These are phyloP conservation scores for Plasmodiophora brassicae DNA, from an alignment of 208 protist species.

Conservation along the genomic window DNA sequence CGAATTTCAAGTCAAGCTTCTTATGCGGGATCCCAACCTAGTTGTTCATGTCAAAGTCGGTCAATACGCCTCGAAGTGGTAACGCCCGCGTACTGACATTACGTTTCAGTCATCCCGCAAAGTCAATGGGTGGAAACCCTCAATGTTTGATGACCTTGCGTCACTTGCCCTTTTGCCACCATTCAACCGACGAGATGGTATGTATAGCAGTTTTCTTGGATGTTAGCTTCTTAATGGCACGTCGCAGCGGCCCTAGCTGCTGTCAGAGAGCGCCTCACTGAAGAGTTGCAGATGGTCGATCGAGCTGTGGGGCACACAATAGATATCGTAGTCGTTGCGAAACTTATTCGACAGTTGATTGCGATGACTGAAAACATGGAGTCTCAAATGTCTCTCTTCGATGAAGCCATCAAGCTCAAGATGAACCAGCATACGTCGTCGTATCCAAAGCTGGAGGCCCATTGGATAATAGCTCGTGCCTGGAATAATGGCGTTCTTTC, in stretches of 20 bases:
- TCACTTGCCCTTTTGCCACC: background rate
- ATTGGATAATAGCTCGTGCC: background rate
- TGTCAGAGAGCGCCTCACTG: background rate
- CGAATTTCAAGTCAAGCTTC: background rate
- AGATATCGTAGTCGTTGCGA: background rate
- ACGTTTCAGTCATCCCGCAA: background rate
- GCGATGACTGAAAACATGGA: background rate
- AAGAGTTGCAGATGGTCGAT: background rate
- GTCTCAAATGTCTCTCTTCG: background rate
- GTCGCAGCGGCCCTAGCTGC: background rate
- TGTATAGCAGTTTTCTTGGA: background rate
- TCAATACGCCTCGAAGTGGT: background rate
- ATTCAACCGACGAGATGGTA: background rate
- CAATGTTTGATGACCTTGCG: background rate
- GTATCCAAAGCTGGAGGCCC: slow-evolving; percentile 16
- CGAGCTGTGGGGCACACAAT: background rate
- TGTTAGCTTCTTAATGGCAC: background rate
- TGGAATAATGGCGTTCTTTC: background rate
- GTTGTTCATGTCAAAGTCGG: background rate
- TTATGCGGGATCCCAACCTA: background rate
- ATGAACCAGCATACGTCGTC: background rate
- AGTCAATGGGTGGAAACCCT: background rate
- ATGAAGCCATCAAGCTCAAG: background rate
- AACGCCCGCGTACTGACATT: background rate
- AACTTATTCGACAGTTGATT: background rate